Conservation (phyloP, 495 filamentous ascomycete species). For the Penicillium manginii region DNA sequence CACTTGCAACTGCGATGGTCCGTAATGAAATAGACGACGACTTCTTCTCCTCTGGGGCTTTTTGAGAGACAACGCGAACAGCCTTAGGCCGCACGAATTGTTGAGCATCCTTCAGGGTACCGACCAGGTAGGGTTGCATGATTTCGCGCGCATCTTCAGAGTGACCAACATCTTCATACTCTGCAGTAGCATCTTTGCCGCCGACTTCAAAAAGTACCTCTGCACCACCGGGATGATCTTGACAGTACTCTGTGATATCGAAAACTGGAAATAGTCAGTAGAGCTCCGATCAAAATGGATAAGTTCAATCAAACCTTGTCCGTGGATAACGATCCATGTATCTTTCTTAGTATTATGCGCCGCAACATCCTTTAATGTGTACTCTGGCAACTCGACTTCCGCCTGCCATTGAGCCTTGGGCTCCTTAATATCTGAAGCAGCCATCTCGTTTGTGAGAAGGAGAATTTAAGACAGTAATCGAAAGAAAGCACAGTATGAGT, state of each 20-base stretch:
- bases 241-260: constrained; percentile 52
- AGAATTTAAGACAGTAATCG: not conserved
- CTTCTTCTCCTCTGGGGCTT: constrained; percentile 10
- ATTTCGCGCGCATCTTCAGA: constrained; percentile 49
- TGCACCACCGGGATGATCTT: constrained; percentile 59
- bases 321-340: constrained; percentile 55
- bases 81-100: constrained; percentile 28
- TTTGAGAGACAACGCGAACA: constrained; percentile 33
- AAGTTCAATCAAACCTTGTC: constrained; percentile 43
- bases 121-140: constrained; percentile 34
- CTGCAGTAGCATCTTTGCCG: constrained; percentile 55
- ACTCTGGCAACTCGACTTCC: constrained; percentile 27
- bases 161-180: constrained; percentile 58
- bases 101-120: constrained; percentile 35
- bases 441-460: constrained; percentile 12
- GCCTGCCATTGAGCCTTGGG: constrained; percentile 23
- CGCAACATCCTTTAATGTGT: constrained; percentile 46
- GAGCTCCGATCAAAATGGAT: not conserved
- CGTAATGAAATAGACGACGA: constrained; percentile 10
- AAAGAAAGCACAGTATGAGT: not conserved
- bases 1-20: constrained; percentile 4
- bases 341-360: constrained; percentile 51
- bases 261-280: constrained; percentile 43
- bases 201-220: constrained; percentile 53
- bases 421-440: constrained; percentile 19